Evolutionary conservation across 768 basidiomycete species (phyloP).

Genomic region (Rubroboletus pulcherrimus): DNA sequence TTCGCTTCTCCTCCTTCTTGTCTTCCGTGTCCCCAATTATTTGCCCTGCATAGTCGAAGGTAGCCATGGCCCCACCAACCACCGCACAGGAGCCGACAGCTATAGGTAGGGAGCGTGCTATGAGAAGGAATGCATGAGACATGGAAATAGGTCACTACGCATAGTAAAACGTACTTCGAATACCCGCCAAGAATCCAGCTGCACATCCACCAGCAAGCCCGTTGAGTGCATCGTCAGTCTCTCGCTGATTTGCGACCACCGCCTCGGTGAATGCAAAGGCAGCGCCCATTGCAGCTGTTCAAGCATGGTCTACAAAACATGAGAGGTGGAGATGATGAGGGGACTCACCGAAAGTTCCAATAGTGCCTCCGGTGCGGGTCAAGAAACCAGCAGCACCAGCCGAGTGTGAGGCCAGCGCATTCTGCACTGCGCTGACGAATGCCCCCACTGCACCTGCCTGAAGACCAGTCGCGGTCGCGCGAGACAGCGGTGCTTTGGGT

Average conservation of each 20-base stretch:
- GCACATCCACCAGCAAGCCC: constrained; percentile 87
- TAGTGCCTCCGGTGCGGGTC: constrained; percentile 83
- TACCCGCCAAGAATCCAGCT: constrained; percentile 86
- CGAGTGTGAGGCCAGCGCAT: constrained; percentile 73
- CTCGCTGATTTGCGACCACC: constrained; percentile 73
- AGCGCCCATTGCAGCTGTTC: constrained; percentile 81
- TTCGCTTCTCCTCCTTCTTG: constrained; percentile 64
- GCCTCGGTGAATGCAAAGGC: constrained; percentile 83
- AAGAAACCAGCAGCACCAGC: constrained; percentile 82
- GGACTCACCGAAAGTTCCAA: constrained; percentile 83
- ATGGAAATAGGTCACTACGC: neutral
- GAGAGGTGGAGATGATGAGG: neutral
- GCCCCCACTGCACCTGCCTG: constrained; percentile 64
- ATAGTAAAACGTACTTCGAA: constrained; percentile 54
- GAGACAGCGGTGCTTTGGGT: constrained; percentile 51
- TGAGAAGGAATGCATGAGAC: constrained; percentile 10
- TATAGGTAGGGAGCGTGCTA: constrained; percentile 81
- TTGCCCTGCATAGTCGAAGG: constrained; percentile 75
- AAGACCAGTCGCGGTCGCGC: constrained; percentile 56
- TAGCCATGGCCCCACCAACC: constrained; percentile 76
- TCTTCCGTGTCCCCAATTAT: constrained; percentile 45
- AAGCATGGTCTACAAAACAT: constrained; percentile 5
- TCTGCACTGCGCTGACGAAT: constrained; percentile 71
- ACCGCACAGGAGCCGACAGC: constrained; percentile 76
- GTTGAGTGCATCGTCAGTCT: constrained; percentile 76